These are phyloP conservation scores for Coniochaeta pulveracea DNA, from an alignment of 2,329 filamentous ascomycete species.

Conservation along the genomic window DNA sequence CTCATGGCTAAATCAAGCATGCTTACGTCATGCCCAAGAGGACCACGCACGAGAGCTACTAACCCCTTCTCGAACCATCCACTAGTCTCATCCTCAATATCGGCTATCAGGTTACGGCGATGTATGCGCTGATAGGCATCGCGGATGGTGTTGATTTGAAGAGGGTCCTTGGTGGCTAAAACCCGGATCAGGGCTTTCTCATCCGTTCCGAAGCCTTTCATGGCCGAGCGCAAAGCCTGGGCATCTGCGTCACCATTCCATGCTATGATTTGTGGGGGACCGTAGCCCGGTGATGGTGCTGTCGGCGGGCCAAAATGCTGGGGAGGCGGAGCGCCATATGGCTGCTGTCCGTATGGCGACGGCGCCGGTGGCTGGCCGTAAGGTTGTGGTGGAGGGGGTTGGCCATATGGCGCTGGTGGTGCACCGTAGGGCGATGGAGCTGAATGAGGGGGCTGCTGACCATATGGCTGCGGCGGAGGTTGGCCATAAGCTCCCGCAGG, in stretches of 20 bases:
- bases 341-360: slow-evolving; percentile 17
- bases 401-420: slow-evolving; percentile 19
- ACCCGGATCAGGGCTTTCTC: slow-evolving; percentile 64
- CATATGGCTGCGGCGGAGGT: slow-evolving; percentile 22
- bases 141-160: slow-evolving; percentile 62
- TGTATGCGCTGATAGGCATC: slow-evolving; percentile 53
- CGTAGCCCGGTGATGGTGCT: slow-evolving; percentile 64
- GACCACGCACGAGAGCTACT: slow-evolving; percentile 65
- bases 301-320: slow-evolving; percentile 35
- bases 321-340: slow-evolving; percentile 13
- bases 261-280: slow-evolving; percentile 55
- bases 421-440: slow-evolving; percentile 19
- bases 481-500: slow-evolving; percentile 9
- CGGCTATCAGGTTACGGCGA: slow-evolving; percentile 58
- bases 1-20: slow-evolving; percentile 61
- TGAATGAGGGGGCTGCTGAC: slow-evolving; percentile 25
- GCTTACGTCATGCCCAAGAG: slow-evolving; percentile 64
- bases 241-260: slow-evolving; percentile 61
- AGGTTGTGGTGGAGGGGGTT: slow-evolving; percentile 20
- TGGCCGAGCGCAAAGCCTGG: slow-evolving; percentile 62
- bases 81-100: slow-evolving; percentile 68
- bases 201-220: slow-evolving; percentile 87
- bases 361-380: slow-evolving; percentile 20
- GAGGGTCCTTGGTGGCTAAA: slow-evolving; percentile 62
- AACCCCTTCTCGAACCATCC: slow-evolving; percentile 66